phyloP scores from a whole-genome alignment of 345 rosid genomes.

The Rhodamnia rubescens region DNA sequence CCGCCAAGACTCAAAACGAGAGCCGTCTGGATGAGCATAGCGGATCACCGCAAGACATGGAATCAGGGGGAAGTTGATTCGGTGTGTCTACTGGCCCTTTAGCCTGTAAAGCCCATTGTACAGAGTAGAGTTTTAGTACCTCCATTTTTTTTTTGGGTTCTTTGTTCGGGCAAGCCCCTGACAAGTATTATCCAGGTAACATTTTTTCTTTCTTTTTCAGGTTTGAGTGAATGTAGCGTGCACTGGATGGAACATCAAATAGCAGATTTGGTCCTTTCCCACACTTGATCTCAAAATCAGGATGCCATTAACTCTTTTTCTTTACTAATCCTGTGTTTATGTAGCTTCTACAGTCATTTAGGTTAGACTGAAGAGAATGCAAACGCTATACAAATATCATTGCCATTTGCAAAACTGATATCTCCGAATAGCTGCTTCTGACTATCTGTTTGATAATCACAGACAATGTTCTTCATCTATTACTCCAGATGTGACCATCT shows the following conservation, averaged over 20 bases:
- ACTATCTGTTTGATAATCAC: background rate
- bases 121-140: background rate
- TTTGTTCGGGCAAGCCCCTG: background rate
- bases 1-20: background rate
- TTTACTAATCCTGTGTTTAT: background rate
- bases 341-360: background rate
- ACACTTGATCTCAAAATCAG: background rate
- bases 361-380: background rate
- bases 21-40: background rate
- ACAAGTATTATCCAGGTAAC: background rate
- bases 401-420: background rate
- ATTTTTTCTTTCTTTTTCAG: background rate
- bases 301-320: background rate
- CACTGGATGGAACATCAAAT: background rate
- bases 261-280: background rate
- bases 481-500: background rate
- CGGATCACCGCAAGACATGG: slow-evolving; percentile 8
- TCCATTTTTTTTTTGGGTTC: background rate
- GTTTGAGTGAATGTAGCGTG: background rate
- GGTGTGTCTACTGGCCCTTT: background rate
- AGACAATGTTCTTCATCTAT: background rate
- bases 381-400: background rate
- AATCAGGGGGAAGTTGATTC: slow-evolving; percentile 36
- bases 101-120: background rate
- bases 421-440: background rate